Evolutionary conservation across 2,329 filamentous ascomycete genomes (phyloP), one percentile per base, ranked within the genome.

Genomic region (Rachicladosporium sp.): DNA sequence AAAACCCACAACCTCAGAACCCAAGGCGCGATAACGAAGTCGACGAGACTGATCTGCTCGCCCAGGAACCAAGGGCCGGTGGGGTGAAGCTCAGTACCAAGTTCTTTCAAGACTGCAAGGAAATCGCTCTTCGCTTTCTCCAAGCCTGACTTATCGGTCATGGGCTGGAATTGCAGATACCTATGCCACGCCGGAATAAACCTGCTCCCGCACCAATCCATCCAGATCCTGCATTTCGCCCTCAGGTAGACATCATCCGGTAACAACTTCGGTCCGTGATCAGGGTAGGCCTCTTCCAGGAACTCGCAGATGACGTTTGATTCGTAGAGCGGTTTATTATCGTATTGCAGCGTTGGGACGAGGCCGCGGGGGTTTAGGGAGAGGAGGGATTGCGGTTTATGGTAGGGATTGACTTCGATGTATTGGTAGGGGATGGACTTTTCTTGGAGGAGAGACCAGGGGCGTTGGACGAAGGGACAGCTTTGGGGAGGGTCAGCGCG

Each of bases 271-370:
- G 66, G 67, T 39, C 40, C 65, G 58, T 52, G 69, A 3, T 66
- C 65, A 0, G 69, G 63, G 44, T 76, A 86, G 0, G 74, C 75
- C 45, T 88, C 82, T 46, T 89, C 78, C 1, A 89, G 66, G 48
- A 83, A 89, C 56, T 87, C 81, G 59, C 76, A 78, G 30, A 89
- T 69, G 35, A 88, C 73, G 6, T 67, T 74, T 51, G 77, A 82
- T 57, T 89, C 82, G 50, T 82, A 86, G 6, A 88, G 65, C 0
- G 80, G 74, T 53, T 75, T 78, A 46, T 55, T 54, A 30, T 62
- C 48, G 51, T 66, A 64, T 41, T 67, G 69, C 1, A 88, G 66
- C 0, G 82, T 86, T 0, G 83, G 84, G 1, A 88, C 78, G 1
- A 88, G 67, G 1, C 82, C 82, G 10, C 81, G 73, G 0, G 82